Evolutionary conservation across 345 rosid species (phyloP).

Genomic region (Citrus reticulata): DNA sequence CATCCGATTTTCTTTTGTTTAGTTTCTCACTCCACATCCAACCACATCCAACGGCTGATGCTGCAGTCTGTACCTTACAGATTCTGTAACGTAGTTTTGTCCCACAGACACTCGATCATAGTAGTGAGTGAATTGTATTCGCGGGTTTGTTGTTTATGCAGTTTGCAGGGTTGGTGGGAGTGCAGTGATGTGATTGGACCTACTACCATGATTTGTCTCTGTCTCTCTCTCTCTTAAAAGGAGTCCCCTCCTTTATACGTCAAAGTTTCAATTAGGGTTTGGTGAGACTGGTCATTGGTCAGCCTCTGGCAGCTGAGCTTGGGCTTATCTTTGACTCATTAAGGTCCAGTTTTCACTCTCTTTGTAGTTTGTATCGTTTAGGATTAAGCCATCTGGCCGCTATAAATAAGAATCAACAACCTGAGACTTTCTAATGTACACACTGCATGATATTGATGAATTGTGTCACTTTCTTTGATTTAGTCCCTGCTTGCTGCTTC

Average conservation of each 20-base stretch:
- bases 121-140: background rate
- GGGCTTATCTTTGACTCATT: background rate
- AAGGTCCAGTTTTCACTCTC: background rate
- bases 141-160: background rate
- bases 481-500: background rate
- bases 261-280: background rate
- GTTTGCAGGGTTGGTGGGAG: background rate
- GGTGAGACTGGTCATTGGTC: slow-evolving; percentile 5
- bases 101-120: too few relatives aligned
- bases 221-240: background rate
- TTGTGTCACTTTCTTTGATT: background rate
- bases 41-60: too few relatives aligned
- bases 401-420: too few relatives aligned
- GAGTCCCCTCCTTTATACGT: background rate
- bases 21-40: too few relatives aligned
- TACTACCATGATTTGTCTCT: slow-evolving; percentile 1
- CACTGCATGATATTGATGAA: background rate
- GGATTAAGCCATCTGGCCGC: too few relatives aligned
- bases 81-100: too few relatives aligned
- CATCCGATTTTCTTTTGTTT: too few relatives aligned
- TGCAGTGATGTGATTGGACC: slow-evolving; percentile 9
- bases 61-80: too few relatives aligned
- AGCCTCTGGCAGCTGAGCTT: background rate
- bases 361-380: background rate
- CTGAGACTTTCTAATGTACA: too few relatives aligned